phyloP scores from a whole-genome alignment of 768 basidiomycete genomes.

The Pholiota conissans region DNA sequence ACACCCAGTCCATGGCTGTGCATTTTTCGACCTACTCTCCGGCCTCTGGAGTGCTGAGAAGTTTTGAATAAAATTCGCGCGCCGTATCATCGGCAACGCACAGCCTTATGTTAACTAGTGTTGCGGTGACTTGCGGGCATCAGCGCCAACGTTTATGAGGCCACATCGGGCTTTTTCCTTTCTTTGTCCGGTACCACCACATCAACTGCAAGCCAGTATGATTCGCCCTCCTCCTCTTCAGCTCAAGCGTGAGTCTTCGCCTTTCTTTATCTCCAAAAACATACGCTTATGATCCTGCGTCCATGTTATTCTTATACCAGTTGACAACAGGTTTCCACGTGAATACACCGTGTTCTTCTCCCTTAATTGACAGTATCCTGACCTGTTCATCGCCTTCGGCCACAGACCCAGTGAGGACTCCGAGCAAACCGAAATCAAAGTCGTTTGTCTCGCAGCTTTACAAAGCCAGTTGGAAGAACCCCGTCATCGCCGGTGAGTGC shows the following conservation, averaged over 20 bases:
- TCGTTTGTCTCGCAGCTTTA: conserved; percentile 37
- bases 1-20: too few species aligned
- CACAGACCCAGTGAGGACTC: conserved; percentile 22
- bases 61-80: too few species aligned
- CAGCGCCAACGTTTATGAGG: conserved; percentile 12
- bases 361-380: not conserved
- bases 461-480: conserved; percentile 41
- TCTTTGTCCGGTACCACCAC: conserved; percentile 44
- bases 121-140: conserved; percentile 20
- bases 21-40: too few species aligned
- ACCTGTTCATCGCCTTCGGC: not conserved
- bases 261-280: not conserved
- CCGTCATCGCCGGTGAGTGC: conserved; percentile 36
- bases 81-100: not conserved
- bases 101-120: not conserved
- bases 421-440: conserved; percentile 24
- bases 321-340: conserved; percentile 38
- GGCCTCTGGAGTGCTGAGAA: too few species aligned
- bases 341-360: conserved; percentile 10
- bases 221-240: conserved; percentile 43
- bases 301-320: conserved; percentile 14
- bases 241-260: conserved; percentile 34
- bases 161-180: conserved; percentile 14
- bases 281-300: not conserved
- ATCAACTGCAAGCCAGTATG: conserved; percentile 34